A percentile compares a stretch with the other conserved stretches of the same genome.
phyloP scores from a whole-genome alignment of 2,329 filamentous ascomycete species.

The Phaeosphaeria sp. region DNA sequence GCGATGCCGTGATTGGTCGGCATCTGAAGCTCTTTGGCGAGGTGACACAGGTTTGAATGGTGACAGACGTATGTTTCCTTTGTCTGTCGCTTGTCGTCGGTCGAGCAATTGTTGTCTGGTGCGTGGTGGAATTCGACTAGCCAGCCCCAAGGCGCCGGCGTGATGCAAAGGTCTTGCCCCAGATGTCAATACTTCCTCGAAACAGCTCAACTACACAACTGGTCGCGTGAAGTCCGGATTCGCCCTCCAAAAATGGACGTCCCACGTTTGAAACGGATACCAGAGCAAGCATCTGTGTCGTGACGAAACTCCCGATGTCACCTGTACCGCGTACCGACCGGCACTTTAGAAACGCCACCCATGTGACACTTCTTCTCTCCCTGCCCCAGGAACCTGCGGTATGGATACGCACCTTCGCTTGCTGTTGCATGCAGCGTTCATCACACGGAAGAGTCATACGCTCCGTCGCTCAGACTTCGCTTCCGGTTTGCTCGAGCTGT shows the following conservation, averaged over 20 bases:
- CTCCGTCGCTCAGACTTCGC: not conserved
- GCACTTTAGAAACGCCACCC: slow-evolving; percentile 12
- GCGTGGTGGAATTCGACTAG: not conserved
- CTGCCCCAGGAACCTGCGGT: slow-evolving; percentile 3
- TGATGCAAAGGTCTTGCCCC: not conserved
- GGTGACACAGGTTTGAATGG: not conserved
- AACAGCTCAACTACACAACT: not conserved
- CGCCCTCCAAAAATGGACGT: not conserved
- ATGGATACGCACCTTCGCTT: slow-evolving; percentile 2
- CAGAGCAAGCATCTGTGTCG: not conserved
- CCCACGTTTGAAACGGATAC: not conserved
- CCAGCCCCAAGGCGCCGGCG: not conserved
- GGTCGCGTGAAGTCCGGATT: not conserved
- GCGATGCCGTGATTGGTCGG: not conserved
- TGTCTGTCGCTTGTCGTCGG: not conserved
- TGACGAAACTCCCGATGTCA: slow-evolving; percentile 8
- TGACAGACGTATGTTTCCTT: not conserved
- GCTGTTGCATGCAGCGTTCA: slow-evolving; percentile 10
- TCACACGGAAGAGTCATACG: slow-evolving; percentile 30
- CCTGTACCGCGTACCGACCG: no score
- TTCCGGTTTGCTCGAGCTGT: slow-evolving; percentile 5
- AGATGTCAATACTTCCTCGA: not conserved
- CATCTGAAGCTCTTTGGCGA: not conserved
- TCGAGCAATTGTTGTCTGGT: not conserved
- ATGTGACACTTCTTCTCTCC: slow-evolving; percentile 11